phyloP scores from a whole-genome alignment of 164 flowering plant species.

The Taxillus chinensis region DNA sequence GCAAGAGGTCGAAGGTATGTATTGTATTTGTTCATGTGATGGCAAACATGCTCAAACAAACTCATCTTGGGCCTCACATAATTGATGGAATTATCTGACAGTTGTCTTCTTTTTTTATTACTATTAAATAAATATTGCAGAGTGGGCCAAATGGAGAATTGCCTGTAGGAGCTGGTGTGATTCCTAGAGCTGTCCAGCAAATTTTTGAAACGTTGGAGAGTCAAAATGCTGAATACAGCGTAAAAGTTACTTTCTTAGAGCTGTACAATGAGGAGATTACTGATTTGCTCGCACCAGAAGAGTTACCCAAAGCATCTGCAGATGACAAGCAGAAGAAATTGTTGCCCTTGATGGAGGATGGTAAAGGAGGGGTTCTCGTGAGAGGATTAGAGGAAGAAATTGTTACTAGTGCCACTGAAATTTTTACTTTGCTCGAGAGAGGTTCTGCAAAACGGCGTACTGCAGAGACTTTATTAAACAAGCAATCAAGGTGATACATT shows the following conservation, averaged over 20 bases:
- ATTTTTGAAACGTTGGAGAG: conserved; percentile 90
- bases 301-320: conserved; percentile 44
- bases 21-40: not conserved
- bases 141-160: conserved; percentile 75
- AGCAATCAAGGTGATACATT: conserved; percentile 70
- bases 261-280: conserved; percentile 94
- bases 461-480: conserved; percentile 88
- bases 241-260: conserved; percentile 93
- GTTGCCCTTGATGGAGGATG: conserved; percentile 91
- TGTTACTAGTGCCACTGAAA: conserved; percentile 84
- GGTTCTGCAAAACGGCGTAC: conserved; percentile 95
- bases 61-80: too few relatives aligned
- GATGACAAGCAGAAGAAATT: conserved; percentile 87
- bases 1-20: conserved; percentile 75
- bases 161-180: conserved; percentile 91
- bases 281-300: conserved; percentile 88
- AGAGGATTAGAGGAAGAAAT: conserved; percentile 96
- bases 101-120: too few relatives aligned
- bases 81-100: too few relatives aligned
- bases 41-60: not conserved
- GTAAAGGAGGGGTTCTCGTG: conserved; percentile 96
- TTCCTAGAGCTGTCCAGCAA: conserved; percentile 88
- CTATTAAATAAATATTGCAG: conserved; percentile 21
- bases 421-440: conserved; percentile 78
- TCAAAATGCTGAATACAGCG: conserved; percentile 96